phyloP scores from a whole-genome alignment of 257 asterid species.

The Catharanthus roseus region DNA sequence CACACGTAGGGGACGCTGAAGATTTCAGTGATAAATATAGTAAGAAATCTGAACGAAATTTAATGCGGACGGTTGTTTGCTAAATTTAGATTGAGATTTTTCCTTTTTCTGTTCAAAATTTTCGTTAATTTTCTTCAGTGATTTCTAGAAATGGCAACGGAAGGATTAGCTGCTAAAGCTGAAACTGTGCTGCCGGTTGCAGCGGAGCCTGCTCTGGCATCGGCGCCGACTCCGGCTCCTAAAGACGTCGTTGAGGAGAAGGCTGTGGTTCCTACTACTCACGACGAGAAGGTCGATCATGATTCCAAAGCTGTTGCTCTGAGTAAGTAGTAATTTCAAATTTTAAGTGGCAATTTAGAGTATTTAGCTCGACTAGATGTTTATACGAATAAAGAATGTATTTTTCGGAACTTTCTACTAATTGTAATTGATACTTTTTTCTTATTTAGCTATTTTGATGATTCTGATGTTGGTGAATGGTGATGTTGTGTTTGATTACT shows the following conservation, averaged over 20 bases:
- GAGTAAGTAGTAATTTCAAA: slow-evolving; percentile 8
- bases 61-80: not conserved
- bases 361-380: not conserved
- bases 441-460: not conserved
- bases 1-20: slow-evolving; percentile 20
- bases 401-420: not conserved
- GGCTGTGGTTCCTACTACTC: slow-evolving; percentile 34
- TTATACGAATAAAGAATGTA: not conserved
- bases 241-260: slow-evolving; percentile 33
- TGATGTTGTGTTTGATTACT: not conserved
- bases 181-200: slow-evolving; percentile 23
- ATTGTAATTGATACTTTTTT: too few species aligned
- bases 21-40: slow-evolving; percentile 19
- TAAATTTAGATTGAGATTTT: not conserved
- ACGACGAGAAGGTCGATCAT: slow-evolving; percentile 16
- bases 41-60: not conserved
- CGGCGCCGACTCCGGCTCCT: slow-evolving; percentile 26
- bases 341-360: not conserved
- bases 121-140: not conserved
- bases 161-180: slow-evolving; percentile 6
- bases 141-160: slow-evolving; percentile 23
- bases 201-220: slow-evolving; percentile 40
- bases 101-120: not conserved
- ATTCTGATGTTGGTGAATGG: not conserved
- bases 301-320: slow-evolving; percentile 30